Conservation (phyloP, 2,329 filamentous ascomycete species). For the Ophiosphaerella narmari region DNA sequence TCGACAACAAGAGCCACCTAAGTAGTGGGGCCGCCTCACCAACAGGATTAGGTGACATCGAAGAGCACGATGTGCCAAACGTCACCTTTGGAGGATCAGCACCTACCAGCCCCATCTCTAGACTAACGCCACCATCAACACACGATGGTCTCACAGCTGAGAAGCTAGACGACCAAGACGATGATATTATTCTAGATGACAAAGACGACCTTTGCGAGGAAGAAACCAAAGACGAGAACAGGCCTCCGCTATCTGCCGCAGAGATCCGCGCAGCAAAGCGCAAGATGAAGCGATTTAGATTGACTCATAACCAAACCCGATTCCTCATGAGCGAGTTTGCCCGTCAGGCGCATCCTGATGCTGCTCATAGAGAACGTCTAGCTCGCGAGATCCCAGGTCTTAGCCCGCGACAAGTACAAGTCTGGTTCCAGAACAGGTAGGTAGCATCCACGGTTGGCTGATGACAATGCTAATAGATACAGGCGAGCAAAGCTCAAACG, state of each 20-base stretch:
- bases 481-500: conserved; percentile 67
- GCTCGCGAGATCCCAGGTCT: conserved; percentile 89
- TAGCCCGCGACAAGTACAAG: conserved; percentile 90
- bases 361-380: conserved; percentile 83
- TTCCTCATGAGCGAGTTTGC: conserved; percentile 98
- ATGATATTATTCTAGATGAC: conserved; percentile 47
- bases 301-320: conserved; percentile 95
- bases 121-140: conserved; percentile 52
- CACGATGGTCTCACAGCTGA: conserved; percentile 42
- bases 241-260: conserved; percentile 51
- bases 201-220: conserved; percentile 42
- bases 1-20: conserved; percentile 42
- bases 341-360: conserved; percentile 91
- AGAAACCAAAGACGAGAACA: conserved; percentile 37
- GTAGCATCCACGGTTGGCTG: conserved; percentile 25
- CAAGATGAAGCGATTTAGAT: conserved; percentile 77
- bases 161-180: conserved; percentile 45
- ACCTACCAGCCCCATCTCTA: conserved; percentile 52
- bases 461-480: conserved; percentile 16
- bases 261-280: conserved; percentile 56
- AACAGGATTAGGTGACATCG: conserved; percentile 42
- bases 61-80: conserved; percentile 39
- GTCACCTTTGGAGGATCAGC: conserved; percentile 50
- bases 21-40: conserved; percentile 33
- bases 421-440: conserved; percentile 98